Conservation (phyloP, 1,139 yeast species). For the Kodamaea sp. region DNA sequence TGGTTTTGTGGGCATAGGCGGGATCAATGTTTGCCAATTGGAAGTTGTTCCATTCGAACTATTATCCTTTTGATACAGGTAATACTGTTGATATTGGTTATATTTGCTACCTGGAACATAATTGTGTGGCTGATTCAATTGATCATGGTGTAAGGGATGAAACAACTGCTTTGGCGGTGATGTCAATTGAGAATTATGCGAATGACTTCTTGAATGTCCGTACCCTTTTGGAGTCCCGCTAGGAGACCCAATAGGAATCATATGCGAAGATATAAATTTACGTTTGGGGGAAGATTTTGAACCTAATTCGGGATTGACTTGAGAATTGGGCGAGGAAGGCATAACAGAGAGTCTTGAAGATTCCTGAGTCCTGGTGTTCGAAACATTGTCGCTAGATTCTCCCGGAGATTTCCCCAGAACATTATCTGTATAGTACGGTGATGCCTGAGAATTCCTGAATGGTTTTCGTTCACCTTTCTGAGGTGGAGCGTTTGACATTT, state of each 20-base stretch:
- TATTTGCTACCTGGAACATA: no score
- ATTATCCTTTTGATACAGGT: neutral
- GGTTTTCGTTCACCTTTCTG: no score
- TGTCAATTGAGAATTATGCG: conserved; percentile 15
- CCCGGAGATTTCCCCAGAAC: no score
- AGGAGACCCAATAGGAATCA: neutral
- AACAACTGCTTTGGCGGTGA: conserved; percentile 13
- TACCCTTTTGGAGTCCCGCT: conserved; percentile 5
- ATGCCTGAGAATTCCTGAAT: no score
- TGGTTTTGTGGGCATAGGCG: conserved; percentile 24
- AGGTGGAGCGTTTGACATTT: no score
- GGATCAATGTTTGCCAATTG: conserved; percentile 27
- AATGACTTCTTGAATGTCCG: conserved; percentile 14
- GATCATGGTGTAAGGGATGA: conserved; percentile 17
- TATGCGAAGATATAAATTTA: conserved; percentile 1
- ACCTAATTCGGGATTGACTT: neutral
- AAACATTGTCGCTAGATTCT: no score
- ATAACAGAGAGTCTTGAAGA: no score
- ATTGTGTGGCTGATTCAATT: conserved; percentile 3
- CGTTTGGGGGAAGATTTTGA: conserved; percentile 8
- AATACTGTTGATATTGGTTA: neutral
- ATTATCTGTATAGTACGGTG: no score
- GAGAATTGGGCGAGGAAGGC: neutral
- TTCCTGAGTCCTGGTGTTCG: no score
- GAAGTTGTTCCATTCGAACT: conserved; percentile 2